Conservation (phyloP, 257 asterid genomes). For the Dorcoceras hygrometricum region DNA sequence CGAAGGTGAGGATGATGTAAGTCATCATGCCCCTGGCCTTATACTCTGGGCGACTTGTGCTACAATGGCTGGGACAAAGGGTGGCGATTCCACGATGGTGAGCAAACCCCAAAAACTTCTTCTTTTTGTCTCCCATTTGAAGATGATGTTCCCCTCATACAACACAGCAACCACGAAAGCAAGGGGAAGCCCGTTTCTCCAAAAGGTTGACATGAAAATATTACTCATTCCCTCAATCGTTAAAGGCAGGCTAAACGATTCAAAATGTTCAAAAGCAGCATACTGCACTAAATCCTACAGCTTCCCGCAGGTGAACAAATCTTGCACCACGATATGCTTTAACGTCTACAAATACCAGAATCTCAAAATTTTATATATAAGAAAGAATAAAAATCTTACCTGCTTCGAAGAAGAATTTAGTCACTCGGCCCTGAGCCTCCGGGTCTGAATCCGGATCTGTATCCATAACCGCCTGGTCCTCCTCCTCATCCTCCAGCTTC, state of each 20-base stretch:
- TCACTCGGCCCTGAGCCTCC: conserved; percentile 41
- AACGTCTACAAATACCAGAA: background rate
- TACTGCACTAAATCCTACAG: background rate
- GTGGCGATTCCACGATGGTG: too few relatives aligned
- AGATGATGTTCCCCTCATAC: background rate
- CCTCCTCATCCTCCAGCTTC: conserved; percentile 22
- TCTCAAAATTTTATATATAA: too few relatives aligned
- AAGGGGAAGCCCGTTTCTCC: background rate
- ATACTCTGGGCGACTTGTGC: too few relatives aligned
- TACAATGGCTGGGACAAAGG: too few relatives aligned
- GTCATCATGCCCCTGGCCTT: too few relatives aligned
- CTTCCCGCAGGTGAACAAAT: background rate
- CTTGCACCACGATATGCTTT: background rate
- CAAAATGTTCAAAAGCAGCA: background rate
- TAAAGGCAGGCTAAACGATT: background rate
- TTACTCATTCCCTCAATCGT: background rate
- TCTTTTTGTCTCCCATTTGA: background rate
- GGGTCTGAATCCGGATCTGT: conserved; percentile 66
- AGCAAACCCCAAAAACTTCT: too few relatives aligned
- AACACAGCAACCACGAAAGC: too few relatives aligned
- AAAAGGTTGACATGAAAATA: too few relatives aligned
- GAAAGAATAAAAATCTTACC: conserved; percentile 34
- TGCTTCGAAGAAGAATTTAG: conserved; percentile 33
- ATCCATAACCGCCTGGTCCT: conserved; percentile 37
- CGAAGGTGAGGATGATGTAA: too few relatives aligned